phyloP scores from a whole-genome alignment of 176 grass and related monocot genomes.

The Ampelocalamus luodianensis region DNA sequence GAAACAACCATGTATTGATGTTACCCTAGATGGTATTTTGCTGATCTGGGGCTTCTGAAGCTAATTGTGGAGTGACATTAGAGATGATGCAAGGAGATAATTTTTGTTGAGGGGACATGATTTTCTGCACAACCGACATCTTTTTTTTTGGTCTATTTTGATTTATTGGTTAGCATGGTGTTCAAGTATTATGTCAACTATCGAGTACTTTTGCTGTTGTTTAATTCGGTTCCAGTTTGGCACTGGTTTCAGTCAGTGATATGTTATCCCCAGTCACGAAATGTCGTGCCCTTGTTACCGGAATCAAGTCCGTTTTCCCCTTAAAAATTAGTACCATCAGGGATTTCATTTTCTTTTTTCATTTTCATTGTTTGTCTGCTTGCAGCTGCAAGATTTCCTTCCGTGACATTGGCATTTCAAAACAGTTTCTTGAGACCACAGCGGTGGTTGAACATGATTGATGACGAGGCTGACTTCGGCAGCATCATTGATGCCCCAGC shows the following conservation, averaged over 20 bases:
- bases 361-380: background rate
- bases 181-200: background rate
- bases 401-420: conserved; percentile 18
- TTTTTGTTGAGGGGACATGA: background rate
- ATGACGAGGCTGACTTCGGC: conserved; percentile 40
- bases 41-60: background rate
- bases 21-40: background rate
- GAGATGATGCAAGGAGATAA: background rate
- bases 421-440: background rate
- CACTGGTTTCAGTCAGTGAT: no score
- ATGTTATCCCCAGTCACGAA: no score
- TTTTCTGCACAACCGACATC: background rate
- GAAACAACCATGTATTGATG: background rate
- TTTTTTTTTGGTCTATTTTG: background rate
- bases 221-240: background rate
- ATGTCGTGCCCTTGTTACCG: background rate
- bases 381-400: background rate
- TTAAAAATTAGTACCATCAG: background rate
- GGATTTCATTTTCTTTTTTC: background rate
- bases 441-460: conserved; percentile 27
- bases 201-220: background rate
- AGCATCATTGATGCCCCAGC: conserved; percentile 27
- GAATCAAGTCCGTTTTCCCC: background rate
- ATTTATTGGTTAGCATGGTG: no score
- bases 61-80: background rate